These are phyloP conservation scores for Platanus orientalis DNA, from an alignment of 164 flowering plant species.

Conservation along the genomic window DNA sequence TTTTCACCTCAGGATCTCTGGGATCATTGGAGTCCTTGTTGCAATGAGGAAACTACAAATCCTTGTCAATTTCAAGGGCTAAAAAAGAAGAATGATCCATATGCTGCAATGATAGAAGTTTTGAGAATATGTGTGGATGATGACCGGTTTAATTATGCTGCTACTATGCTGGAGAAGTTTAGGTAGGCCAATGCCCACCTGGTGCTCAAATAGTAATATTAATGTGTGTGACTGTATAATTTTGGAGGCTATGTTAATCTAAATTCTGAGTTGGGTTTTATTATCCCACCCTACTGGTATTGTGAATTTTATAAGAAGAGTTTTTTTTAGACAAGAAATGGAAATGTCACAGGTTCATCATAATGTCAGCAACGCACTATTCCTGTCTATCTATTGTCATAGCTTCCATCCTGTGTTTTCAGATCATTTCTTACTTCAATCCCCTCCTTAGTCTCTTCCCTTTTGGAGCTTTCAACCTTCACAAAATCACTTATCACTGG, in stretches of 20 bases:
- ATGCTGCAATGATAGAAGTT: slow-evolving; percentile 38
- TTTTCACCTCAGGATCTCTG: slow-evolving; percentile 36
- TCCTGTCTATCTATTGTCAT: too few species aligned
- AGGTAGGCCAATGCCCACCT: slow-evolving; percentile 30
- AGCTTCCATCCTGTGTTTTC: too few species aligned
- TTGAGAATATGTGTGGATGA: slow-evolving; percentile 35
- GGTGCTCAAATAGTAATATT: not conserved
- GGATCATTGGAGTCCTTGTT: slow-evolving; percentile 50
- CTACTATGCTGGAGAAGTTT: slow-evolving; percentile 48
- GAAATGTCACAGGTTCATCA: too few species aligned
- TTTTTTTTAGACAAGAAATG: too few species aligned
- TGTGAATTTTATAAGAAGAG: not conserved
- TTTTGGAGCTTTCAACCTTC: too few species aligned
- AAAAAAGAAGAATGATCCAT: slow-evolving; percentile 30
- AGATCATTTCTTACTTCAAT: too few species aligned
- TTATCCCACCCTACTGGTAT: not conserved
- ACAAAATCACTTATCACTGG: too few species aligned
- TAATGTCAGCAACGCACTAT: too few species aligned
- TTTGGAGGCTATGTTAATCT: not conserved
- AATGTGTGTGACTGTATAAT: not conserved
- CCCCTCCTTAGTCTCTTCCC: too few species aligned
- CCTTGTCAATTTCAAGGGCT: slow-evolving; percentile 16
- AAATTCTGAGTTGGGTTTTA: not conserved
- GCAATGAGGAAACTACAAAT: slow-evolving; percentile 27
- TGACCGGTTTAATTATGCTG: slow-evolving; percentile 48